Conservation (phyloP, 148 eudicot genomes). For the Spergularia marina region DNA sequence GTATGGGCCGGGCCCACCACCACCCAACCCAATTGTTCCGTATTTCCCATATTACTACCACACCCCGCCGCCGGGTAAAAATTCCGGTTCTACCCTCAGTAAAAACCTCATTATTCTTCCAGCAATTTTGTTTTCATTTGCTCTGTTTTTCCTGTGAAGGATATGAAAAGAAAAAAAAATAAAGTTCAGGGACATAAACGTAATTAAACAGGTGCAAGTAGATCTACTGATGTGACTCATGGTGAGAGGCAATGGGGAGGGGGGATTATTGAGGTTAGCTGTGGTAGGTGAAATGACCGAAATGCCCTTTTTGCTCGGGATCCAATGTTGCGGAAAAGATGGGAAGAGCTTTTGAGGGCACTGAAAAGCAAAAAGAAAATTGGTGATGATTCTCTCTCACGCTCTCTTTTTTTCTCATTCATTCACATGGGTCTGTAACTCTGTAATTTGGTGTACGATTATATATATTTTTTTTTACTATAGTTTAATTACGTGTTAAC, state of each 20-base stretch:
- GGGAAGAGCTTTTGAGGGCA: background rate
- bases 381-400: background rate
- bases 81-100: conserved; percentile 11
- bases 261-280: background rate
- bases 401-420: background rate
- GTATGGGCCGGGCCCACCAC: conserved; percentile 44
- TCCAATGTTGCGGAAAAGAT: conserved; percentile 16
- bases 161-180: background rate
- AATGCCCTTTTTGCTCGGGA: conserved; percentile 28
- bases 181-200: background rate
- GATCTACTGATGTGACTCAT: conserved; percentile 22
- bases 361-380: background rate
- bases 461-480: background rate
- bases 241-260: background rate
- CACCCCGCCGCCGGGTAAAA: conserved; percentile 41
- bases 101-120: conserved; percentile 1
- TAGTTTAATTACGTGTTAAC: background rate
- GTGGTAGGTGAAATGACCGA: conserved; percentile 16
- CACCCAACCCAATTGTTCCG: conserved; percentile 71
- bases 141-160: conserved; percentile 10
- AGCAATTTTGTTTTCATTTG: background rate
- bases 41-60: conserved; percentile 68
- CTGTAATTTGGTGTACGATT: conserved; percentile 33
- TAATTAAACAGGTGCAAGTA: conserved; percentile 6
- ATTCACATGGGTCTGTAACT: conserved; percentile 25